Evolutionary conservation across 148 eudicot species (phyloP), one percentile per base, ranked within the genome.

Genomic region (Pouteria glomerata): DNA sequence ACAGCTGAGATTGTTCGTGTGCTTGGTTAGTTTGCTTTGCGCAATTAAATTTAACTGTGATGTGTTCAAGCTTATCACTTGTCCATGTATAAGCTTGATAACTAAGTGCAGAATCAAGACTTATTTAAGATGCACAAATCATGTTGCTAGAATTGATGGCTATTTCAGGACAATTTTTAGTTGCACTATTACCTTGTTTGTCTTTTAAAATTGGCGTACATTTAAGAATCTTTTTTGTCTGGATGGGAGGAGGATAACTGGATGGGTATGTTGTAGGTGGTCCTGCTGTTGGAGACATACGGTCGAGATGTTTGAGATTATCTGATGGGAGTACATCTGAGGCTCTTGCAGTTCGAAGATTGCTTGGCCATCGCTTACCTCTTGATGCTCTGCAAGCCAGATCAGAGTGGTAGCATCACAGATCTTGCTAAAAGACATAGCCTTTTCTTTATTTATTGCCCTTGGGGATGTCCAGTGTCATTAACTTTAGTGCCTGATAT

Each of bases 1-100:
- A 95, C 98, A 35, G 98, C 98, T 57, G 98, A 95, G 85, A 91
- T 91, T 79, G 98, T 95, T 73, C 97, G 98, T 68, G 98, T 95
- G 79, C 97, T 95, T 44, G 97, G 97, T 94, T 76, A 77, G 75
- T 67, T 69, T 29, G 44, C 44, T 39, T 39, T 10, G 10, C 10
- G 44, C 10, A 39, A 39, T 39, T 39, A 45, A 18, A 44, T 23
- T 24, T 39, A 66, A 35, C 30, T 10, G 35, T 52, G 44, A 34
- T 27, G 45, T 34, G 23, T 37, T 69, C 72, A 23, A 41, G 6
- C 24, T 34, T 21, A 50, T 68, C 15, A 21, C 21, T 3, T 39
- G 51, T 4, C 41, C 31, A 39, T 63, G 31, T 19, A 41, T 39
- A n/a, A n/a, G 50, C 18, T 21, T 42, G 10, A 56, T 44, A 16